Base-by-base conservation (phyloP, 192 early-diverging fungal genomes). In the Pilobolus umbonatus region DNA sequence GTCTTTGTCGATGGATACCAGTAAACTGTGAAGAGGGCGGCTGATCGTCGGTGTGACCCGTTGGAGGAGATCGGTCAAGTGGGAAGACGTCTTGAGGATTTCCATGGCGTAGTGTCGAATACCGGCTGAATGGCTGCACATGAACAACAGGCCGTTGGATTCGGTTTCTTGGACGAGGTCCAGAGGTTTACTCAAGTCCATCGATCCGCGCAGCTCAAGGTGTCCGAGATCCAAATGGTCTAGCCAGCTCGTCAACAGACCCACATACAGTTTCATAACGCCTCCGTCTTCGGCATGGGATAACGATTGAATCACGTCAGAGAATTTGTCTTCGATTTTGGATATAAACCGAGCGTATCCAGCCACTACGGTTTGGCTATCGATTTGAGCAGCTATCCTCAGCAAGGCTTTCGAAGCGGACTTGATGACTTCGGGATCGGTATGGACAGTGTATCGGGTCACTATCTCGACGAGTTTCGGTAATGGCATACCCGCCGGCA, bases 341-440 rank as follows among this genome's bases (percentile, higher is more conserved):
- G 74, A 71, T 7, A 80, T 62, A 64, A 75, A 80, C 4, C 61
- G 59, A 4, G 80, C 74, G 34, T 77, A 80, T 32, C 73, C 76
- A 19, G 66, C 76, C 1, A 82, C 76, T 0, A 75, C 75, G 7
- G 63, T 75, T 30, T 79, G 76, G 0, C 81, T 73, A 47, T 78
- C 75, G 51, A 78, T 75, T n/a, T 82, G 76, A 22, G 67, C 46
- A 2, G 88, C 81, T 14, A 94, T 82, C 8, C 93, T 74, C 19
- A 79, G 46, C 24, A 93, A 60, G 0, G 88, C 88, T 21, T 76
- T 67, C 10, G 81, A 64, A 5, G 91, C 74, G 3, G 85, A 80
- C 0, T 74, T 76, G 4, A 88, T 83, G 3, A 99, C 74, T 24
- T 84, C 78, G 31, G 88, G 85, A 70, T 99, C 94, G n/a, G 83